Base-by-base conservation (phyloP, 495 filamentous ascomycete genomes). In the Neurospora terricola region DNA sequence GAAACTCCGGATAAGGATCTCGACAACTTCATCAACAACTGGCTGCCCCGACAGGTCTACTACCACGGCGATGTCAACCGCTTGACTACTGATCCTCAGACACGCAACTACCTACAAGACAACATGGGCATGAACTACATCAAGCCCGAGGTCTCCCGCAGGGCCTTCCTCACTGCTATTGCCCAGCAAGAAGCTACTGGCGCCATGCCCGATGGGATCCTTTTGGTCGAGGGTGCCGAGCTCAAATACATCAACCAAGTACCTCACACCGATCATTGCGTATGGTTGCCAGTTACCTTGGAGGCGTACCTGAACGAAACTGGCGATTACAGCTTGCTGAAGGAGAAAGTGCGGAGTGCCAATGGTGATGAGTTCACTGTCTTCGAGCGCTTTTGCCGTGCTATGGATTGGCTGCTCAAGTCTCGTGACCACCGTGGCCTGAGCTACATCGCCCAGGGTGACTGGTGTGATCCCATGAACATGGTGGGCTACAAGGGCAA, bases 71-170 rank as follows among this genome's bases (percentile, higher is more conserved):
- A 87, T 71, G 84, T 87, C 71, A 88, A 88, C 77, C 86, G 87
- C n/a, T 75, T 88, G 70, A 88, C 86, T 39, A 88, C 87, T 0
- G 87, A 88, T 73, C 87, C 87, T 43, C 87, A 88, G 76, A 88
- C 87, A 21, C 84, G 87, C 30, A 88, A 88, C 76, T 88, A 87
- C 77, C 76, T 88, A 30, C 87, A 88, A 73, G 87, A 88, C 80
- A 87, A 87, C 77, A 88, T 88, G 87, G 87, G 87, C 72, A 88
- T 88, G 87, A 85, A 84, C 74, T 88, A 84, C 79, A 87, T 88
- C 77, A 83, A 85, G 73, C 85, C 87, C 1, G 76, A 82, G 2
- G 84, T 87, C 14, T 74, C 86, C 62, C 83, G 86, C 21, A 78
- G 78, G 23, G 82, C 86, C 34, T 83, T 88, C 70, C 23, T 88